Conservation (phyloP, 1,284 basidiomycete genomes). For the Sporisorium reilianum region DNA sequence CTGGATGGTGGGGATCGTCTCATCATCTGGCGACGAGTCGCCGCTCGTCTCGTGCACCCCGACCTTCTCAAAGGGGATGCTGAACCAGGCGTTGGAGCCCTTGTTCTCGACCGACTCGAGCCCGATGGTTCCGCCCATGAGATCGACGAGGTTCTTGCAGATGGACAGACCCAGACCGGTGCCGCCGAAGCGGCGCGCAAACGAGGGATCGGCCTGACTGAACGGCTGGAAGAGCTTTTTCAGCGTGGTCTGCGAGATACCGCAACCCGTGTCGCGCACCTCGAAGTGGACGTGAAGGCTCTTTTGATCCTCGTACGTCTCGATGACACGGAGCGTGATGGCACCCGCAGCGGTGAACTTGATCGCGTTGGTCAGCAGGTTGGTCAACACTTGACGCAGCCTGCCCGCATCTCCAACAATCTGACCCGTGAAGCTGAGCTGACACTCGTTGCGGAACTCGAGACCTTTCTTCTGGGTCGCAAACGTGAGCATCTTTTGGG, state of each 20-base stretch:
- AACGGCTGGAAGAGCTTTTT: slow-evolving; percentile 69
- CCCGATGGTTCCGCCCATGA: slow-evolving; percentile 63
- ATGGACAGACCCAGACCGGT: slow-evolving; percentile 65
- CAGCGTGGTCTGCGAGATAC: slow-evolving; percentile 65
- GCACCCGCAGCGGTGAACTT: slow-evolving; percentile 69
- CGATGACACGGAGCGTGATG: slow-evolving; percentile 65
- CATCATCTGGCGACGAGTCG: slow-evolving; percentile 42
- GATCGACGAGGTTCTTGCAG: slow-evolving; percentile 61
- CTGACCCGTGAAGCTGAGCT: slow-evolving; percentile 57
- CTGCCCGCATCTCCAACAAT: slow-evolving; percentile 63
- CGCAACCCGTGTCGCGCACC: slow-evolving; percentile 69
- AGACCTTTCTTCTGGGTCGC: slow-evolving; percentile 68
- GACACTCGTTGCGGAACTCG: slow-evolving; percentile 63
- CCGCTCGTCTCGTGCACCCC: slow-evolving; percentile 23
- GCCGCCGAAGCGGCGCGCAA: slow-evolving; percentile 62
- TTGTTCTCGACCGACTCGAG: slow-evolving; percentile 64
- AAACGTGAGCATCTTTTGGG: slow-evolving; percentile 67
- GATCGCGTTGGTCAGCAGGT: slow-evolving; percentile 70
- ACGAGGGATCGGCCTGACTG: slow-evolving; percentile 65
- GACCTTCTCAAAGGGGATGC: slow-evolving; percentile 60
- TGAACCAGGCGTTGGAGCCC: slow-evolving; percentile 65
- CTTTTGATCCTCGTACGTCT: slow-evolving; percentile 58
- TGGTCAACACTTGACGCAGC: slow-evolving; percentile 68
- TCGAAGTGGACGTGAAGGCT: slow-evolving; percentile 63
- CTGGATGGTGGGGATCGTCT: slow-evolving; percentile 22